Evolutionary conservation across 257 asterid genomes (phyloP), one percentile per base, ranked within the genome.

Genomic region (Paulownia fortunei): DNA sequence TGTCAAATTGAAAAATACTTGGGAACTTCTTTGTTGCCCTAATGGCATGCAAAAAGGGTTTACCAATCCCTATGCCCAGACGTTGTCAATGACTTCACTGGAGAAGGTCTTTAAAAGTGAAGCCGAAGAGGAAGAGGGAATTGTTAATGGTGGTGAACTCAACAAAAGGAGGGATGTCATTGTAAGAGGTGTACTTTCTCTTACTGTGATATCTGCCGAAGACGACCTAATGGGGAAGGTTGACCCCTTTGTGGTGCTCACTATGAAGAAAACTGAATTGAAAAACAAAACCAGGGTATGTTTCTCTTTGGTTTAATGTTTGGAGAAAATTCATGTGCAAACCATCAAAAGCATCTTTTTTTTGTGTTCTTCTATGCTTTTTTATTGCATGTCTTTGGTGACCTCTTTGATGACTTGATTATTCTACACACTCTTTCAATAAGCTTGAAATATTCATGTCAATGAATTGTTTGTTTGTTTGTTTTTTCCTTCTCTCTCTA

Each of bases 151-250:
- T 54, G 89, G 82, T 63, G 92, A 86, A 44, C 78, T 66, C 76
- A 84, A 81, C 70, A 84, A 82, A 76, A 82, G 79, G 80, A 92
- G 86, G 86, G 97, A 87, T 8, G 92, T 91, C 77, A 93, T 93
- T 73, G 82, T 93, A 78, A 84, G 99, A 84, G 99, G 99, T 12
- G 99, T 96, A 60, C 96, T 96, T 82, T 85, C 98, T 64, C 89
- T 92, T 73, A 96, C 99, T 6, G 90, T 96, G 39, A 85, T 93
- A 74, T 92, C 97, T 70, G 98, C 95, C 9, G 98, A 92, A 2
- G 99, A 96, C 61, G 99, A 96, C 86, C 71, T 96, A 46, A 84
- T 93, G 92, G 99, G 99, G 56, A 93, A 96, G 86, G 96, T 98
- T 62, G 99, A 96, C 80, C 99, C 99, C 18, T 96, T 82, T 77